A percentile compares a stretch with the other conserved stretches of the same genome.
These are phyloP conservation scores for Rubroboletus pulcherrimus DNA, from an alignment of 768 basidiomycete species.

Conservation along the genomic window DNA sequence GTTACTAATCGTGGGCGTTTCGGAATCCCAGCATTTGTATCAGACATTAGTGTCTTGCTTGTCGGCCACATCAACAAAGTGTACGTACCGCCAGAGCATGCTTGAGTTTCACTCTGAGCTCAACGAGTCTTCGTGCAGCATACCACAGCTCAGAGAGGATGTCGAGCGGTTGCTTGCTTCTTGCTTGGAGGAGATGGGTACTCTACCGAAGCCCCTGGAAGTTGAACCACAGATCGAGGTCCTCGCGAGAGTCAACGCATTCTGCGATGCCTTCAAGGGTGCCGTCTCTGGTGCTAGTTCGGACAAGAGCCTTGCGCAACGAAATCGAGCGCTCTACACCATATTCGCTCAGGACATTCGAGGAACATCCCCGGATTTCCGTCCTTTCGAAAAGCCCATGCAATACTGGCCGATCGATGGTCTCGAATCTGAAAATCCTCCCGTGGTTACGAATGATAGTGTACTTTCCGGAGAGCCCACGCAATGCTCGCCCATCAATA, in stretches of 20 bases:
- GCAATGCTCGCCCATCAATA: no score
- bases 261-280: constrained; percentile 39
- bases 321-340: constrained; percentile 31
- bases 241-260: constrained; percentile 39
- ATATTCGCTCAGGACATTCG: constrained; percentile 35
- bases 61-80: constrained; percentile 48
- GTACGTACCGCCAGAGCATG: constrained; percentile 33
- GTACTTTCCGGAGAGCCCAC: no score
- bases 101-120: neutral
- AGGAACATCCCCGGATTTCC: constrained; percentile 41
- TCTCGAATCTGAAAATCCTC: constrained; percentile 12
- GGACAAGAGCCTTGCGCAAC: constrained; percentile 37
- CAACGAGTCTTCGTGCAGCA: constrained; percentile 30
- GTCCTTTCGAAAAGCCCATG: constrained; percentile 23
- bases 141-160: constrained; percentile 43
- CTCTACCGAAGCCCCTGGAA: constrained; percentile 39
- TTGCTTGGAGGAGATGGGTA: constrained; percentile 32
- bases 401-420: constrained; percentile 10
- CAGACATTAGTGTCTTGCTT: constrained; percentile 49
- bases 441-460: no score
- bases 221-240: constrained; percentile 46
- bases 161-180: constrained; percentile 38
- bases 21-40: constrained; percentile 51
- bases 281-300: constrained; percentile 32
- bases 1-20: constrained; percentile 46